A percentile compares a stretch with the other conserved stretches of the same genome.
Evolutionary conservation across 1,284 basidiomycete species (phyloP).

Genomic region (Ustilago loliicola): DNA sequence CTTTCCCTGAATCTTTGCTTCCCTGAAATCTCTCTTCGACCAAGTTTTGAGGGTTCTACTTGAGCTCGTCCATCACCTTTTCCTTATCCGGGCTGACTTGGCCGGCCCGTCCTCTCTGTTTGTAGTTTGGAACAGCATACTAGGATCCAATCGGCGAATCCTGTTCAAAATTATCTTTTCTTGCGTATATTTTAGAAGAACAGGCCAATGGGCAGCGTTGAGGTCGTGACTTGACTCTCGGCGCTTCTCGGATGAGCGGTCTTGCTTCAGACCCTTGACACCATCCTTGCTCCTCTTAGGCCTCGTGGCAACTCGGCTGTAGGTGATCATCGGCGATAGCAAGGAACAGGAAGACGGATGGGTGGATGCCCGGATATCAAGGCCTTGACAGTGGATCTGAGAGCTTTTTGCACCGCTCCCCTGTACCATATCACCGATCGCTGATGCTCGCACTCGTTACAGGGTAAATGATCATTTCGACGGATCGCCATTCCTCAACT

Average conservation of each 20-base stretch:
- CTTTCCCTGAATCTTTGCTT: neutral
- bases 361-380: neutral
- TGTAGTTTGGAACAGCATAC: neutral
- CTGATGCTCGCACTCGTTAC: too few relatives aligned
- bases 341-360: neutral
- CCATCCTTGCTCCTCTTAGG: neutral
- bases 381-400: neutral
- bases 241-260: neutral
- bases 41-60: constrained; percentile 11
- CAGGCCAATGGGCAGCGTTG: too few relatives aligned
- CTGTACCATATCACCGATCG: too few relatives aligned
- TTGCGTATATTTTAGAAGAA: too few relatives aligned
- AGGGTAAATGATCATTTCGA: too few relatives aligned
- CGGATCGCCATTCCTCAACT: too few relatives aligned
- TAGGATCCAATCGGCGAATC: neutral
- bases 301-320: neutral
- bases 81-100: neutral
- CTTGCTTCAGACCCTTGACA: neutral
- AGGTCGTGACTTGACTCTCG: neutral
- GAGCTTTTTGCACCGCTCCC: neutral
- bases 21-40: too few relatives aligned
- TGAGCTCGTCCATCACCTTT: too few relatives aligned
- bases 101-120: neutral
- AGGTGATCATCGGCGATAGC: neutral
- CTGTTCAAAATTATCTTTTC: neutral